A percentile compares a stretch with the other conserved stretches of the same genome.
phyloP scores from a whole-genome alignment of 495 filamentous ascomycete species.

The Friedmanniomyces simplex region DNA sequence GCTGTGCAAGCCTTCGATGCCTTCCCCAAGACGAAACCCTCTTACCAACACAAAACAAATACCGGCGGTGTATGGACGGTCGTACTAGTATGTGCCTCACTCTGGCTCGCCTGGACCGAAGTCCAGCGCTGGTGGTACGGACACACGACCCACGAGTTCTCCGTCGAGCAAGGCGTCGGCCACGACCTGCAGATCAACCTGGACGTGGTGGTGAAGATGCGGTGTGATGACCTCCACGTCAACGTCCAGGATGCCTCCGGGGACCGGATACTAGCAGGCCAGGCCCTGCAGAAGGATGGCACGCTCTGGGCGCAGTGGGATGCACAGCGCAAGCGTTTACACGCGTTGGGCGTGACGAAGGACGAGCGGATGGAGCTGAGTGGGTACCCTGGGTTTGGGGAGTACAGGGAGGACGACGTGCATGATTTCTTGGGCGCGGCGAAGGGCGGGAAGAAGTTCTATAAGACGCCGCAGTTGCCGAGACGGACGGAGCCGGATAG shows the following conservation, averaged over 20 bases:
- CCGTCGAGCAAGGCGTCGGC: slow-evolving; percentile 84
- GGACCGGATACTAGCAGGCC: slow-evolving; percentile 77
- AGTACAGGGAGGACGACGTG: slow-evolving; percentile 55
- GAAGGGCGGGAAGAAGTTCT: slow-evolving; percentile 53
- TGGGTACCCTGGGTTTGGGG: slow-evolving; percentile 12
- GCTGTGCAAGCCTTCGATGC: slow-evolving; percentile 84
- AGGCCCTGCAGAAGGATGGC: slow-evolving; percentile 59
- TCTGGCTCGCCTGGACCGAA: slow-evolving; percentile 65
- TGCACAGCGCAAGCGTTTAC: slow-evolving; percentile 46
- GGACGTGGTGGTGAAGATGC: slow-evolving; percentile 87
- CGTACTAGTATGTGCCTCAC: slow-evolving; percentile 59
- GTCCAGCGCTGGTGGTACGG: slow-evolving; percentile 73
- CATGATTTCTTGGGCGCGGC: slow-evolving; percentile 61
- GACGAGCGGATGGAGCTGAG: slow-evolving; percentile 19
- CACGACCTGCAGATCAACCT: slow-evolving; percentile 89
- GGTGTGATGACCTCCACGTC: slow-evolving; percentile 75
- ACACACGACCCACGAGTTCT: slow-evolving; percentile 75
- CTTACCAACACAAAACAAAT: slow-evolving; percentile 70
- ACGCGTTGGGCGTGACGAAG: slow-evolving; percentile 47
- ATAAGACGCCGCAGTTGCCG: slow-evolving; percentile 31
- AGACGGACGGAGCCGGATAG: slow-evolving; percentile 45
- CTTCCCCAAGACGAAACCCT: slow-evolving; percentile 95
- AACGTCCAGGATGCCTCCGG: slow-evolving; percentile 96
- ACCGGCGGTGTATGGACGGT: slow-evolving; percentile 92
- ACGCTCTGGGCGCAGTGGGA: slow-evolving; percentile 72